Conservation (phyloP, 495 filamentous ascomycete genomes). For the Neurospora hispaniola region DNA sequence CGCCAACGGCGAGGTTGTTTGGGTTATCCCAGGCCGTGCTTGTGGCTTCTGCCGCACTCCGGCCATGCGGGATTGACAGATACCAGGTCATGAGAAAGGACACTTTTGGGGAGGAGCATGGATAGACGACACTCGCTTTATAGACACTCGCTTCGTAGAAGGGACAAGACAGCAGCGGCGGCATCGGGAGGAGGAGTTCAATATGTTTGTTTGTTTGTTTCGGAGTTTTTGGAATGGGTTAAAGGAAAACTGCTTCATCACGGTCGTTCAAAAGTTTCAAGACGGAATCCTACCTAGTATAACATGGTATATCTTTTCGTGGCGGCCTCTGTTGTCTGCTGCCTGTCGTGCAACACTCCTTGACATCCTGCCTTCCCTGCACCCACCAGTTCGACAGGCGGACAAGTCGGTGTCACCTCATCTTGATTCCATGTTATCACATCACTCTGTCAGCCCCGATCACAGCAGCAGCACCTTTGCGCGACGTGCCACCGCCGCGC, state of each 20-base stretch:
- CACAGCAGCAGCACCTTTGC: background rate
- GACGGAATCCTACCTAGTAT: background rate
- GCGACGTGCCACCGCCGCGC: background rate
- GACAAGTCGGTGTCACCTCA: background rate
- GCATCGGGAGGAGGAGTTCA: background rate
- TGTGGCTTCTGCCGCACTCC: slow-evolving; percentile 37
- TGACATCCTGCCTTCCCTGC: background rate
- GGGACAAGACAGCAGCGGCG: background rate
- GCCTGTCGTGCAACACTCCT: background rate
- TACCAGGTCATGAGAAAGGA: background rate
- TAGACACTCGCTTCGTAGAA: background rate
- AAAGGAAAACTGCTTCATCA: background rate
- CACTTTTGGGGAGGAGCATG: background rate
- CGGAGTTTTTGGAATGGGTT: background rate
- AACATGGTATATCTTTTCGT: background rate
- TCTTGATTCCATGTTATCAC: background rate
- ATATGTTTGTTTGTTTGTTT: background rate
- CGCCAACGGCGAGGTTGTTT: slow-evolving; percentile 36
- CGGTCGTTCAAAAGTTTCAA: background rate
- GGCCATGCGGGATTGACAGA: slow-evolving; percentile 1
- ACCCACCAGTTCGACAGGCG: background rate
- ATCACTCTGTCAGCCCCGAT: background rate
- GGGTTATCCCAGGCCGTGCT: slow-evolving; percentile 37
- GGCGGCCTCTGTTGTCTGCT: background rate
- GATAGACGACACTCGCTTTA: background rate